Evolutionary conservation across 1,284 basidiomycete species (phyloP).

Genomic region (Somion occarium): DNA sequence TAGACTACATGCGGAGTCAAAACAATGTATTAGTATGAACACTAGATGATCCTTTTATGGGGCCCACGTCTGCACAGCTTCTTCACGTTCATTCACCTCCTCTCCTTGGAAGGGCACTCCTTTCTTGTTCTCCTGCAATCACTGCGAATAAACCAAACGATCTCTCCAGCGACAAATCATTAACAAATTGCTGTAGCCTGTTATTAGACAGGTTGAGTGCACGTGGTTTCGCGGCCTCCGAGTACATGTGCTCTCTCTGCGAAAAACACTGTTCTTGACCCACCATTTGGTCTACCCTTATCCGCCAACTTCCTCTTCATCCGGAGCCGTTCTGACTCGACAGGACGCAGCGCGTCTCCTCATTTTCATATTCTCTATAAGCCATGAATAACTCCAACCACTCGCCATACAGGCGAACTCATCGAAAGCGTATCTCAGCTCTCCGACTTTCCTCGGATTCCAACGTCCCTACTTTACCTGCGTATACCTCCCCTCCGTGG

Average conservation of each 20-base stretch:
- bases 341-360: background rate
- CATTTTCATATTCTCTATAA: background rate
- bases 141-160: too few species aligned
- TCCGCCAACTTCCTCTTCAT: background rate
- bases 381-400: background rate
- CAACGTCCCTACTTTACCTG: constrained; percentile 54
- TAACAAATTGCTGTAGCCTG: too few species aligned
- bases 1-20: too few species aligned
- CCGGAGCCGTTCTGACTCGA: background rate
- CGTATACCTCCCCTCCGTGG: constrained; percentile 46
- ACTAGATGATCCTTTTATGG: too few species aligned
- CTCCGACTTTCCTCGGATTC: constrained; percentile 66
- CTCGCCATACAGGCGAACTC: constrained; percentile 14
- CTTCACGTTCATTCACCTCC: too few species aligned
- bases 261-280: background rate
- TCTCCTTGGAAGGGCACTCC: too few species aligned
- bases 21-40: too few species aligned
- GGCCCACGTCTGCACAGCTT: too few species aligned
- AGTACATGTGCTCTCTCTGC: background rate
- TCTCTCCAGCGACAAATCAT: too few species aligned
- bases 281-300: background rate
- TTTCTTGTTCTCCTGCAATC: too few species aligned
- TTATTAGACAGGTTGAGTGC: background rate
- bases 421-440: constrained; percentile 53
- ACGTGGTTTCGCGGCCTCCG: background rate